Base-by-base conservation (phyloP, 768 basidiomycete species). In the Hygrocybe punicea region DNA sequence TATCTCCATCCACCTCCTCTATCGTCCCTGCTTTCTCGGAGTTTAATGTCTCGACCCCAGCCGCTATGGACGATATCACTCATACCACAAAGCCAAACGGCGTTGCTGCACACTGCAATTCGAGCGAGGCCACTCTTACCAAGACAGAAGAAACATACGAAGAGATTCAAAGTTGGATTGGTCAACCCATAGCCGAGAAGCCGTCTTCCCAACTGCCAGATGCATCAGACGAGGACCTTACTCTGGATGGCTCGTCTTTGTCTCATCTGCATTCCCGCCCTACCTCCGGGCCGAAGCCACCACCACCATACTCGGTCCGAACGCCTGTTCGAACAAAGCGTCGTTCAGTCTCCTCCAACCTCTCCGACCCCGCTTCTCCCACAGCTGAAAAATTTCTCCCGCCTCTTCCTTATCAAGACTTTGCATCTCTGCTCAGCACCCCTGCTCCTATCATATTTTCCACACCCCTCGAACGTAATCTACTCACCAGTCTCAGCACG, bases 271-370 rank as follows among this genome's bases (percentile, higher is more conserved):
- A 57, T 64, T 53, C 13, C 72, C 60, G 39, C 56, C 29, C 65
- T 5, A 50, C 52, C 5, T 59, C 65, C 24, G 24, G 61, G 16
- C 68, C 69, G 17, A 78, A 76, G 55, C 68, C 77, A 13, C 82
- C 91, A 24, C 85, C 87, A 25, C 67, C 80, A 0, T 75, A 82
- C 61, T 85, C 92, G 4, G 75, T 85, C 21, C 89, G 95, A 10
- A 99, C 96, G 0, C 96, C 96, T 4, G 93, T 87, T 3, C 84
- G 95, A 10, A 98, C 96, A 2, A 99, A 99, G 69, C 87, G 96
- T 4, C 89, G 96, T 21, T 97, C 94, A 2, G 88, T 98, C 5
- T 96, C 94, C 1, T 96, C 93, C 2, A 87, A 85, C 6, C 75
- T 93, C 58, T 89, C 89, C 33, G 84, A 87, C 51, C 76, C 80